Base-by-base conservation (phyloP, 768 basidiomycete species). In the Tulasnella sp. region DNA sequence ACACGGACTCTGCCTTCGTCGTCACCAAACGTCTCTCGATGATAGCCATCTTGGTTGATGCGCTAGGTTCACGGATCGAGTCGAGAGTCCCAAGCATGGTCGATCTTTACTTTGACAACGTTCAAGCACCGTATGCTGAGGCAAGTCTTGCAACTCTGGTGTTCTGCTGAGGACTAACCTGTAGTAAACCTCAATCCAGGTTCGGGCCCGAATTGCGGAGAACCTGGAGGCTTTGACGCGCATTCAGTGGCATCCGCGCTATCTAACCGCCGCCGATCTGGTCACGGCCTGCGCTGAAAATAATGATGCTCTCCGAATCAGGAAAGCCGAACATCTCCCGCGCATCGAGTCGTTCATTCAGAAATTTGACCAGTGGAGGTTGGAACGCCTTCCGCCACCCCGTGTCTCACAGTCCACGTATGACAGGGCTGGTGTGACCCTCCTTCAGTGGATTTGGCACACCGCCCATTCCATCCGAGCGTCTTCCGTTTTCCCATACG, bases 371-470 rank as follows among this genome's bases (percentile, higher is more conserved):
- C 79, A 82, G 72, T 92, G 88, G 90, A 89, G 88, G 77, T 84
- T 85, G 72, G 85, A 91, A 75, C 87, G 94, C 41, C 85, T 95
- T 32, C 87, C 93, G 34, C 93, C 94, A 69, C 94, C 94, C 0
- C 86, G 92, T 72, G 92, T 92, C 73, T 89, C 86, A 74, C 90
- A 94, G 77, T 96, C 94, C 8, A 86, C 87, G 85, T 95, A 95
- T 78, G 94, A 96, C 80, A 94, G 92, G 82, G 87, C 92, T 74
- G 92, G 91, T 2, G 80, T 92, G 71, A 91, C 92, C 92, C 90
- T 91, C 73, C 79, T 94, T 36, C 85, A 89, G 77, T 94, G 90
- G 91, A 81, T 94, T 39, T 92, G 90, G 88, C 81, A 86, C 37
- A 87, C 88, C 42, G 87, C 90, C 32, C 88, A 93, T 79, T 87